These are phyloP conservation scores for Rhynchospora tenuis DNA, from an alignment of 176 grass and related monocot species.

Conservation along the genomic window DNA sequence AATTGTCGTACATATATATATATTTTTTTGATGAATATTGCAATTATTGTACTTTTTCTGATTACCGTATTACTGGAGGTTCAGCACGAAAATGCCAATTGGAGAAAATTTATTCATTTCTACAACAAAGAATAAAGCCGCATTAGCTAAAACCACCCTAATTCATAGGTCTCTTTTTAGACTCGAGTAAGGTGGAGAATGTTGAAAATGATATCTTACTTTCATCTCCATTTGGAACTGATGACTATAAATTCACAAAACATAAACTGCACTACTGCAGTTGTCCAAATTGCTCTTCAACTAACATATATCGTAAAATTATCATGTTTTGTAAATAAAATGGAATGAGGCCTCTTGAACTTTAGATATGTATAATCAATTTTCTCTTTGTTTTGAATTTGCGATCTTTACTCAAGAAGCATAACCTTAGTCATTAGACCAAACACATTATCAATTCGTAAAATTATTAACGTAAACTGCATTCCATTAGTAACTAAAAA, in stretches of 20 bases:
- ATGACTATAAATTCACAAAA: background rate
- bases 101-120: background rate
- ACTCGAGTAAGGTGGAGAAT: background rate
- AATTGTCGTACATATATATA: background rate
- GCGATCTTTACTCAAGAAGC: too few relatives aligned
- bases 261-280: background rate
- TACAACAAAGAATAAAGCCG: background rate
- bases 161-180: background rate
- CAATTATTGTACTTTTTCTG: constrained; percentile 5
- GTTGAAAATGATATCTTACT: background rate
- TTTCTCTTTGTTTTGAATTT: too few relatives aligned
- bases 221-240: constrained; percentile 1
- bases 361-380: too few relatives aligned
- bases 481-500: background rate
- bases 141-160: constrained; percentile 7
- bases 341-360: too few relatives aligned
- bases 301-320: background rate
- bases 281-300: background rate
- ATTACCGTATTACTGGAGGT: background rate
- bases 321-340: too few relatives aligned
- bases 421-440: too few relatives aligned
- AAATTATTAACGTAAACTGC: too few relatives aligned
- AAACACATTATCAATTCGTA: too few relatives aligned
- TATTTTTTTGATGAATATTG: background rate
- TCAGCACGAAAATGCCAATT: background rate